Conservation (phyloP, 371 early-diverging fungal genomes). For the Mucor irregularis region DNA sequence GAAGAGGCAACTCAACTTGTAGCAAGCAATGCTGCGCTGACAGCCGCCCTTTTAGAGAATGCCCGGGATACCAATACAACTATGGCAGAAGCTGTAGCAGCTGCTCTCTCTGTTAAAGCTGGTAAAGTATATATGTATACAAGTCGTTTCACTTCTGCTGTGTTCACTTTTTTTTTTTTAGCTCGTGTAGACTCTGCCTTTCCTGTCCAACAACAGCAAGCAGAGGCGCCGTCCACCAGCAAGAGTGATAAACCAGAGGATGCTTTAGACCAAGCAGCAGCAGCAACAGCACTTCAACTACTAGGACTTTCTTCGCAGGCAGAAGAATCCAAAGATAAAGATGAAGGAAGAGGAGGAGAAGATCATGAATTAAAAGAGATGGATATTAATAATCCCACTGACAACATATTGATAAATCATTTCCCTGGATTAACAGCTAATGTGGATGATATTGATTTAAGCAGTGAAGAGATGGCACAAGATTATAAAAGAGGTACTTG, state of each 20-base stretch:
- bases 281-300: slow-evolving; percentile 28
- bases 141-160: no score
- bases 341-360: slow-evolving; percentile 1
- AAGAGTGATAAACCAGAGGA: slow-evolving; percentile 1
- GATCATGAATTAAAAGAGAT: no score
- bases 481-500: slow-evolving; percentile 44
- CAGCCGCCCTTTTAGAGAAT: slow-evolving; percentile 31
- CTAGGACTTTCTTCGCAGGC: slow-evolving; percentile 13
- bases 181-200: no score
- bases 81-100: slow-evolving; percentile 33
- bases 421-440: slow-evolving; percentile 25
- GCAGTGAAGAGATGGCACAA: slow-evolving; percentile 29
- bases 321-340: slow-evolving; percentile 1
- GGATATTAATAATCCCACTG: no score
- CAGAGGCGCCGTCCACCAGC: no score
- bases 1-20: slow-evolving; percentile 8
- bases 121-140: slow-evolving; percentile 16
- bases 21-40: slow-evolving; percentile 22
- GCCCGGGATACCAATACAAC: slow-evolving; percentile 22
- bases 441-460: slow-evolving; percentile 27
- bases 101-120: slow-evolving; percentile 33
- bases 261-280: slow-evolving; percentile 27
- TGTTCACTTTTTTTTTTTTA: no score
- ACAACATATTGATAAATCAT: slow-evolving; percentile 33
- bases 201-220: not conserved